Conservation (phyloP, 345 rosid species). For the Moricandia moricandioides region DNA sequence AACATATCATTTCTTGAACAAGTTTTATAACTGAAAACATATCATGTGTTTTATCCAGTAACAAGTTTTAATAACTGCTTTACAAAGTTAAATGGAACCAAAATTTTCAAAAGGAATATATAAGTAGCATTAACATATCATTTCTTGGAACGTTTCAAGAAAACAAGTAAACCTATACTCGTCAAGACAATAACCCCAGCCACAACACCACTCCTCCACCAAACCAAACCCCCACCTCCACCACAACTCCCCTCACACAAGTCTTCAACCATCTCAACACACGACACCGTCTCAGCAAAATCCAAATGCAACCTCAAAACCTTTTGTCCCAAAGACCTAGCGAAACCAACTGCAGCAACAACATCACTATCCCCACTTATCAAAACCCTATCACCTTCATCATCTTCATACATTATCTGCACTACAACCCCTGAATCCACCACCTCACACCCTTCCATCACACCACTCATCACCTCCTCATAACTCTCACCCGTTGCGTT, state of each 20-base stretch:
- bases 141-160: slow-evolving; percentile 32
- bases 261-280: slow-evolving; percentile 11
- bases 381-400: slow-evolving; percentile 85
- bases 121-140: background rate
- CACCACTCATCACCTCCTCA: slow-evolving; percentile 56
- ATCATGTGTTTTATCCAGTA: background rate
- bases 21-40: background rate
- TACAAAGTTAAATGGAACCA: background rate
- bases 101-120: background rate
- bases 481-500: slow-evolving; percentile 56
- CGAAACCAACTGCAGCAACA: slow-evolving; percentile 56
- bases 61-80: background rate
- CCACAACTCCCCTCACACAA: background rate
- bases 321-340: slow-evolving; percentile 62
- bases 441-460: slow-evolving; percentile 50
- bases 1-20: background rate
- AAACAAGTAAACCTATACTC: slow-evolving; percentile 18
- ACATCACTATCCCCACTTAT: slow-evolving; percentile 75
- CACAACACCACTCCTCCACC: slow-evolving; percentile 12
- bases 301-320: slow-evolving; percentile 33
- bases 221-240: background rate
- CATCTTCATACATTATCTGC: slow-evolving; percentile 69
- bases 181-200: slow-evolving; percentile 26
- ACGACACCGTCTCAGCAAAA: slow-evolving; percentile 2
- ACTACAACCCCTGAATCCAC: background rate